phyloP scores from a whole-genome alignment of 176 grass and related monocot genomes.

The Oryza rufipogon region DNA sequence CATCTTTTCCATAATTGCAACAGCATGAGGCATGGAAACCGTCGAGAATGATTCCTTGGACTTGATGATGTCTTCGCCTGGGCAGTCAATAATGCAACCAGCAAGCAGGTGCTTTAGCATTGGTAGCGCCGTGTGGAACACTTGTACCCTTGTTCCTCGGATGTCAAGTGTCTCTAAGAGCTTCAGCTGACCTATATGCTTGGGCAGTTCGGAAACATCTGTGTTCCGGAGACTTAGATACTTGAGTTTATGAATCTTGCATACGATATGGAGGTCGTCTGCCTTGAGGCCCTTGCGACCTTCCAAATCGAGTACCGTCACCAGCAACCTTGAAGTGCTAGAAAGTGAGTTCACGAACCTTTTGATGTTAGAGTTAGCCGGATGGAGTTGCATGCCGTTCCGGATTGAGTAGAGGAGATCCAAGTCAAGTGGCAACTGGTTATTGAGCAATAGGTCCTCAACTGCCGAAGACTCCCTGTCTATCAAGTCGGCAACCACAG shows the following conservation, averaged over 20 bases:
- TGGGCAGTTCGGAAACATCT: constrained; percentile 1
- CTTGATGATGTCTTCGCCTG: neutral
- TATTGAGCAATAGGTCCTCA: neutral
- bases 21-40: neutral
- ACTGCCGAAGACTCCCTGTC: neutral
- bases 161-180: constrained; percentile 31
- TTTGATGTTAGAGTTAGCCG: neutral
- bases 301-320: constrained; percentile 33
- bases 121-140: neutral
- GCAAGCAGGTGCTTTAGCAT: constrained; percentile 27
- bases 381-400: constrained; percentile 11
- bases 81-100: neutral
- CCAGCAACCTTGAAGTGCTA: neutral
- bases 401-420: constrained; percentile 18
- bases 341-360: neutral
- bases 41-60: constrained; percentile 8
- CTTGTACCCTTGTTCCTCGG: constrained; percentile 13
- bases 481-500: neutral
- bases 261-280: constrained; percentile 1
- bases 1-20: neutral
- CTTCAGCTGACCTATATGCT: constrained; percentile 4
- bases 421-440: neutral
- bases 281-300: neutral
- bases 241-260: constrained; percentile 10
- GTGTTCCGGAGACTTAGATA: constrained; percentile 38